Evolutionary conservation across 2,329 filamentous ascomycete species (phyloP).

Genomic region (Ceratocystis cubensis): DNA sequence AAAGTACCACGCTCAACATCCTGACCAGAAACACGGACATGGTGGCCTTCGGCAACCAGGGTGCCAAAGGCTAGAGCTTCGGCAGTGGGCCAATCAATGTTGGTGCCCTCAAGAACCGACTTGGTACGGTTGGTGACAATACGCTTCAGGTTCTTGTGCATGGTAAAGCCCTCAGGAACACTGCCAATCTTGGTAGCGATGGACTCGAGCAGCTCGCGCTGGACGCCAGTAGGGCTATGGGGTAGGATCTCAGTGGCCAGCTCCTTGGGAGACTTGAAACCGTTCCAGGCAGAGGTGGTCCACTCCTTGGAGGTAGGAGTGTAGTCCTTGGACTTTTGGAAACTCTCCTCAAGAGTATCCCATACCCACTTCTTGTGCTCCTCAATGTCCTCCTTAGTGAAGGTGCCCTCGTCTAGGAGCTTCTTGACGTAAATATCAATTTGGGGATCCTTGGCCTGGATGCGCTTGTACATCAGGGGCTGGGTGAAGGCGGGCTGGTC

Average conservation of each 20-base stretch:
- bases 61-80: constrained; percentile 92
- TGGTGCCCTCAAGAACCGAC: constrained; percentile 79
- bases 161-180: constrained; percentile 70
- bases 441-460: constrained; percentile 68
- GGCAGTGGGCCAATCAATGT: constrained; percentile 94
- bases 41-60: constrained; percentile 83
- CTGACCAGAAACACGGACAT: constrained; percentile 94
- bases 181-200: constrained; percentile 70
- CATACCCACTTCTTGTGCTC: constrained; percentile 99
- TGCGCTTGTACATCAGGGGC: constrained; percentile 98
- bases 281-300: constrained; percentile 98
- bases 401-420: constrained; percentile 81
- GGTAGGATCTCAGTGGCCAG: constrained; percentile 86
- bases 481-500: constrained; percentile 99
- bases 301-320: constrained; percentile 93
- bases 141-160: constrained; percentile 94
- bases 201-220: constrained; percentile 58
- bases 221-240: constrained; percentile 76
- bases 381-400: constrained; percentile 93
- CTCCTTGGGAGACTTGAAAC: constrained; percentile 98
- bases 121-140: constrained; percentile 83
- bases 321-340: constrained; percentile 94
- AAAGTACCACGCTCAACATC: constrained; percentile 99
- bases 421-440: constrained; percentile 87
- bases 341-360: constrained; percentile 97